Evolutionary conservation across 2,329 filamentous ascomycete genomes (phyloP).

Genomic region (Colletotrichum tropicicola): DNA sequence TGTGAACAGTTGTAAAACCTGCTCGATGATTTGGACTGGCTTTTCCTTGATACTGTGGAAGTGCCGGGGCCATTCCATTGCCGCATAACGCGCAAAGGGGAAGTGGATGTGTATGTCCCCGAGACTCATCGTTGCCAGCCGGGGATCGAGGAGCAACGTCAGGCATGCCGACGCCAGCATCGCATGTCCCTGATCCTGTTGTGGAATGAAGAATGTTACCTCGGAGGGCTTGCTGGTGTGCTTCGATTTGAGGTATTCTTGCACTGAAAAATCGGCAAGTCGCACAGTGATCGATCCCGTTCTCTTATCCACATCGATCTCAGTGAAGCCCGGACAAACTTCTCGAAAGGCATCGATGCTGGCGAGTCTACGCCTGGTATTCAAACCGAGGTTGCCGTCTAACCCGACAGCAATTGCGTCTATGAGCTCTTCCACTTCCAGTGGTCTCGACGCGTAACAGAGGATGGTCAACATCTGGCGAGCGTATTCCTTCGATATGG

Average conservation of each 20-base stretch:
- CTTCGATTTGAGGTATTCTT: neutral
- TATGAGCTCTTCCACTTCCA: neutral
- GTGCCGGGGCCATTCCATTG: too few species aligned
- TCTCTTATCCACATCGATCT: rapidly evolving
- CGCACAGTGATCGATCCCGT: rapidly evolving
- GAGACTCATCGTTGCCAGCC: too few species aligned
- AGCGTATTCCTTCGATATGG: rapidly evolving
- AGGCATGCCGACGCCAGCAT: too few species aligned
- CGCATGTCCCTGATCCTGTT: too few species aligned
- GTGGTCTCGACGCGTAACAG: neutral
- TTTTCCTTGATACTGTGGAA: too few species aligned
- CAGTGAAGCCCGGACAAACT: neutral
- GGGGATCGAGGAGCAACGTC: too few species aligned
- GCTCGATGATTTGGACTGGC: too few species aligned
- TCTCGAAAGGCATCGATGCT: neutral
- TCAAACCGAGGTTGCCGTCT: too few species aligned
- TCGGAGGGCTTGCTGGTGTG: neutral
- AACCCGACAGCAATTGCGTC: neutral
- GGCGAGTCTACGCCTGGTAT: neutral
- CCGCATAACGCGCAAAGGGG: too few species aligned
- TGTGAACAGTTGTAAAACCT: too few species aligned
- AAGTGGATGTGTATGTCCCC: too few species aligned
- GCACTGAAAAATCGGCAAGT: neutral
- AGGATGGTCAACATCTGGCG: neutral
- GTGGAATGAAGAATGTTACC: too few species aligned